phyloP scores from a whole-genome alignment of 1,284 basidiomycete genomes.

The Pisolithus thermaeus region DNA sequence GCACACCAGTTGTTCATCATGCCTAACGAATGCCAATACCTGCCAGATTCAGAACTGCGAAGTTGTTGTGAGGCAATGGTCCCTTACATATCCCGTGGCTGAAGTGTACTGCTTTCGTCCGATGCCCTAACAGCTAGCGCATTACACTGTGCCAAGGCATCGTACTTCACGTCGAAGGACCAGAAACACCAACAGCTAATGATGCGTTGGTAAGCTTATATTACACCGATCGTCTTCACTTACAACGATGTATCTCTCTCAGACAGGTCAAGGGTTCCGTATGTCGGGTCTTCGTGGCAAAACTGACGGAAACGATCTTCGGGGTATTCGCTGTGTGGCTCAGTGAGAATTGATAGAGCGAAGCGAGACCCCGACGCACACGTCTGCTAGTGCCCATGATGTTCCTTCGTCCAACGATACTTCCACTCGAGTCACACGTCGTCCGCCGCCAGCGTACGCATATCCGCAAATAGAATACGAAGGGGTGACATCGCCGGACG shows the following conservation, averaged over 20 bases:
- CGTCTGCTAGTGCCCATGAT: constrained; percentile 47
- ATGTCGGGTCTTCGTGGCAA: constrained; percentile 19
- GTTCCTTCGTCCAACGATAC: constrained; percentile 54
- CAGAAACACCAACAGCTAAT: constrained; percentile 66
- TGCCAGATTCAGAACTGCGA: constrained; percentile 8
- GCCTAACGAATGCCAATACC: constrained; percentile 45
- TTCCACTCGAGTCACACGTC: constrained; percentile 56
- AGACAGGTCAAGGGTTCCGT: constrained; percentile 38
- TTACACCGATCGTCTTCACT: constrained; percentile 6
- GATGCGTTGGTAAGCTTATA: background rate
- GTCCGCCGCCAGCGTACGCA: constrained; percentile 64
- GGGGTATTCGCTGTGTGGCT: constrained; percentile 35
- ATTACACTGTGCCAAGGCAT: constrained; percentile 31
- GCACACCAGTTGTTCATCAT: constrained; percentile 57
- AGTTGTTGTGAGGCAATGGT: background rate
- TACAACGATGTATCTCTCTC: constrained; percentile 49
- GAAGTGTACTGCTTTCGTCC: constrained; percentile 48
- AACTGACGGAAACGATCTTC: constrained; percentile 39
- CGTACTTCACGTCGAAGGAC: constrained; percentile 38
- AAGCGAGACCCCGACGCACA: constrained; percentile 25
- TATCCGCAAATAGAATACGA: constrained; percentile 48
- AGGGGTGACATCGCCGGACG: constrained; percentile 1
- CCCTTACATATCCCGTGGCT: constrained; percentile 43
- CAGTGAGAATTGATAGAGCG: background rate
- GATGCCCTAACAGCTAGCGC: constrained; percentile 51